phyloP scores from a whole-genome alignment of 345 rosid genomes.

The Eucalyptus marginata region DNA sequence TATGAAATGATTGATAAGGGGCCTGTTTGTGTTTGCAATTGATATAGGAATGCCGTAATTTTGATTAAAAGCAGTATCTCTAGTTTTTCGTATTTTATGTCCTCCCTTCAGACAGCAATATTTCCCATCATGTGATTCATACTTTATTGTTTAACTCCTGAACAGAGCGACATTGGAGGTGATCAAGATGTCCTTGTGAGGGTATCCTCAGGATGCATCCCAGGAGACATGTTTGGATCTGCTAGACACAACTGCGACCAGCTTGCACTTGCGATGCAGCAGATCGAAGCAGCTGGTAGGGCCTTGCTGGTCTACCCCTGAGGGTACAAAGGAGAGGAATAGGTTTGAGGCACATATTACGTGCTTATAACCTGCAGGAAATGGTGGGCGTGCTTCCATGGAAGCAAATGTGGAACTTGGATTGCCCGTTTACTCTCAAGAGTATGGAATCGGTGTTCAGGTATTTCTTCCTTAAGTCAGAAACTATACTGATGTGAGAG shows the following conservation, averaged over 20 bases:
- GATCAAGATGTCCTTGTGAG: conserved; percentile 75
- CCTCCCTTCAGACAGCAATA: background rate
- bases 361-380: conserved; percentile 84
- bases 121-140: background rate
- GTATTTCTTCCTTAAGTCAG: conserved; percentile 4
- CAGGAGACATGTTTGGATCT: conserved; percentile 81
- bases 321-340: conserved; percentile 96
- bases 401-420: conserved; percentile 89
- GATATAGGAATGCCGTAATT: background rate
- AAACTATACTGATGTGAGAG: background rate
- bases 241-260: conserved; percentile 73
- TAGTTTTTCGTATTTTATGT: too few relatives aligned
- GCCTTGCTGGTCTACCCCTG: conserved; percentile 74
- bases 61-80: background rate
- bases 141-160: accelerated
- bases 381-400: conserved; percentile 65
- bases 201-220: conserved; percentile 79
- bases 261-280: conserved; percentile 73
- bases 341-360: conserved; percentile 84
- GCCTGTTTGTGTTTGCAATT: background rate
- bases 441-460: conserved; percentile 89
- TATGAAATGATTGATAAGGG: background rate
- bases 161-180: conserved; percentile 68
- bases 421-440: conserved; percentile 79
- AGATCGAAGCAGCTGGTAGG: conserved; percentile 67